Evolutionary conservation across 2,329 filamentous ascomycete genomes (phyloP).

Genomic region (Colletotrichum scovillei): DNA sequence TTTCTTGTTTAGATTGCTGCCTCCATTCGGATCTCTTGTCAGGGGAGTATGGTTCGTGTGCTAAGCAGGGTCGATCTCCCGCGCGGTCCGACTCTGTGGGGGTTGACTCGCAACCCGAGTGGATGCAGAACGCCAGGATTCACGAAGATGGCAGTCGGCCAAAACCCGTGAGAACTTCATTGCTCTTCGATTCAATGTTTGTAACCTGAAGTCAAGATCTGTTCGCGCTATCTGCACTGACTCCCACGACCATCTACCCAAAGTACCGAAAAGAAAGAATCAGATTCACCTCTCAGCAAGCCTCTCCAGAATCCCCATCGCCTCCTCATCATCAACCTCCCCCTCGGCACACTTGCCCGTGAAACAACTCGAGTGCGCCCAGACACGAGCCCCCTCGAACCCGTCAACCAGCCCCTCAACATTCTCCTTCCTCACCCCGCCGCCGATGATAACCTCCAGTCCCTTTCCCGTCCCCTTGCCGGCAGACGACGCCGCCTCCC

Average conservation of each 20-base stretch:
- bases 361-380: slow-evolving; percentile 62
- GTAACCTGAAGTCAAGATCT: neutral
- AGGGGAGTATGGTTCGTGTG: neutral
- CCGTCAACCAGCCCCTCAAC: slow-evolving; percentile 42
- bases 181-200: neutral
- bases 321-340: slow-evolving; percentile 29
- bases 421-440: slow-evolving; percentile 60
- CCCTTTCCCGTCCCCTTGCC: slow-evolving; percentile 7
- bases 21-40: neutral
- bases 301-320: slow-evolving; percentile 27
- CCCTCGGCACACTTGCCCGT: slow-evolving; percentile 21
- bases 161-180: neutral
- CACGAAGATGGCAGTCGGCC: neutral
- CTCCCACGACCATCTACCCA: neutral
- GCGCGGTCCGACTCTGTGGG: neutral
- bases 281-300: slow-evolving; percentile 12
- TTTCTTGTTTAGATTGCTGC: neutral
- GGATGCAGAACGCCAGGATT: neutral
- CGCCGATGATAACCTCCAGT: slow-evolving; percentile 64
- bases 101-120: neutral
- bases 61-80: slow-evolving; percentile 15
- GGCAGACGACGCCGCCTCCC: slow-evolving; percentile 30
- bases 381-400: slow-evolving; percentile 45
- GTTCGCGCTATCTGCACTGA: neutral
- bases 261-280: no score